Evolutionary conservation across 2,329 filamentous ascomycete species (phyloP), one percentile per base, ranked within the genome.

Genomic region (Diaporthe sp.): DNA sequence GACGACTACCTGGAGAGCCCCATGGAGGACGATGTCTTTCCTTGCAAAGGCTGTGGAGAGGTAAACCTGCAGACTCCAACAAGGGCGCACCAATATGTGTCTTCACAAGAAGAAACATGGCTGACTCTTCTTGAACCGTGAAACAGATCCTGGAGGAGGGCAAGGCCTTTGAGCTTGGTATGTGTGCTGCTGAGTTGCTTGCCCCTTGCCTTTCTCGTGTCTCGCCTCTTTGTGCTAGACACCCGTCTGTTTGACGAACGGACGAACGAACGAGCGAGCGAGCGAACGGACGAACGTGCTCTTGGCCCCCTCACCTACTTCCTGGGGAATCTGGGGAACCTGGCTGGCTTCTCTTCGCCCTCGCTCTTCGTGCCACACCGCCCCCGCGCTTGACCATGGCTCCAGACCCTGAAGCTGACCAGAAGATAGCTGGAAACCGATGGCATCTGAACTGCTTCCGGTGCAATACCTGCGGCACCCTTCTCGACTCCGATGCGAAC

Each of bases 361-460:
- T 30, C 60, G 30, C 7, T 15, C 60, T 50, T 40, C 61, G n/a
- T 33, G 58, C 52, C 60, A 74, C 58, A 50, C 22, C 45, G 40
- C 22, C 47, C 30, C 42, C 58, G 54, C 30, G 70, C 70, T 55
- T 73, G 50, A 75, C 71, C 58, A 76, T 75, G 74, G 60, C 75
- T 76, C 42, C 52, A 28, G 50, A 78, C 78, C 69, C 45, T 54
- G 68, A 55, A 35, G 74, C 72, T 82, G 73, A 81, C 74, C 55
- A 67, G 71, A 55, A 42, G 33, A 73, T 79, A 98, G 96, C 96
- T 83, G 96, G 96, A 77, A 97, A 97, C 84, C 91, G 96, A 89
- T 98, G 96, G 97, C 97, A 99, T 88, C 94, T 99, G 81, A 94
- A 98, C 86, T 99, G 97, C 88, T 99, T 99, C 86, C 94, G 96